Evolutionary conservation across 164 flowering plant species (phyloP), one percentile per base, ranked within the genome.

Genomic region (Nymphaea thermarum): DNA sequence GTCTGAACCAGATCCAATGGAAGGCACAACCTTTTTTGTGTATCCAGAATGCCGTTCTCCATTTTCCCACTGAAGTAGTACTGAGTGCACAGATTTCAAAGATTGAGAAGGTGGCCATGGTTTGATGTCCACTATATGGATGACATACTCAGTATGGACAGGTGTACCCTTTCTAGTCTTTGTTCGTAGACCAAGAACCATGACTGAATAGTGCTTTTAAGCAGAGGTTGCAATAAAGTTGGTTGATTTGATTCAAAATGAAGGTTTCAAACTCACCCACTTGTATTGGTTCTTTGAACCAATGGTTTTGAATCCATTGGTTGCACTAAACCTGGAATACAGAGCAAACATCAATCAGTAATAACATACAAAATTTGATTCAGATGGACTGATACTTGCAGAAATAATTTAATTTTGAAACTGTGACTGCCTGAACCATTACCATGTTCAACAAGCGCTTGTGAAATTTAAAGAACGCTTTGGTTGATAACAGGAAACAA

Each of bases 51-150:
- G 76, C 68, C 78, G 77, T 45, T 82, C 89, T 36, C 87, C 90
- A 77, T 86, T 94, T 76, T 87, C 90, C 96, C 97, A 94, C 71
- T 88, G 85, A 69, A 94, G 83, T 65, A 84, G 55, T 2, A 89
- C 80, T 43, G 89, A 79, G 14, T 82, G 82, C 42, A 77, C 79
- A 2, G 95, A 83, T 80, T 66, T 83, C 43, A 77, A 65, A 70
- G 91, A 80, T 64, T 81, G 80, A 4, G 93, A 86, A 36, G 89
- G 81, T 7, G 91, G 90, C 98, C 98, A 94, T 51, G 96, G 98
- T 73, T 82, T 88, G 45, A 94, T 87, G 74, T 89, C 96, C 59
- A 78, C 74, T 14, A 94, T 70, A 69, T 78, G 77, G 61, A 94
- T 78, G 42, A 83, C 67, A 70, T 87, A 94, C 64, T 86, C 87